These are phyloP conservation scores for Austroboletus novae-zelandiae DNA, from an alignment of 1,284 basidiomycete species.

Conservation along the genomic window DNA sequence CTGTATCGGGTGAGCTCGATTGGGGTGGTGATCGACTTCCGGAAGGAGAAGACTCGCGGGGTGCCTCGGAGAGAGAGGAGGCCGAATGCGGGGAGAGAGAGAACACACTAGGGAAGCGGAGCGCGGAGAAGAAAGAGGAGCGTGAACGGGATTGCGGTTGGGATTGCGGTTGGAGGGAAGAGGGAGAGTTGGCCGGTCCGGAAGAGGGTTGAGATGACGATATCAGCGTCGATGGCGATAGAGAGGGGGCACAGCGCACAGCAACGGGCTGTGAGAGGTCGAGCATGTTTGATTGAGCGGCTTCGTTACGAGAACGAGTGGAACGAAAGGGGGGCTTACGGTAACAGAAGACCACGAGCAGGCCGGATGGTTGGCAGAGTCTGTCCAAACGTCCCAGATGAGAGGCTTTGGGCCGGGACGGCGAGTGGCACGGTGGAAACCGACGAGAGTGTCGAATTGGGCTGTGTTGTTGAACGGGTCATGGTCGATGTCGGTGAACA, in stretches of 20 bases:
- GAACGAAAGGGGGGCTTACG: slow-evolving; percentile 8
- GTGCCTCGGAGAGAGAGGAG: not conserved
- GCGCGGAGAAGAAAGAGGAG: slow-evolving; percentile 8
- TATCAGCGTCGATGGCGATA: not conserved
- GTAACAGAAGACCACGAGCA: slow-evolving; percentile 14
- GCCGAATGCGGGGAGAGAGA: not conserved
- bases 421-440: slow-evolving; percentile 4
- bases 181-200: not conserved
- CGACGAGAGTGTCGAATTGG: slow-evolving; percentile 2
- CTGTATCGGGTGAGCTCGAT: not conserved
- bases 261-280: slow-evolving; percentile 18
- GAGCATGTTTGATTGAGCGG: not conserved
- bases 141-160: not conserved
- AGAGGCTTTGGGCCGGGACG: slow-evolving; percentile 15
- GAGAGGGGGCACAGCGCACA: slow-evolving; percentile 2
- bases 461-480: not conserved
- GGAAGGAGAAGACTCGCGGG: not conserved
- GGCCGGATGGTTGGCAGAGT: not conserved
- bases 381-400: slow-evolving; percentile 18
- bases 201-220: not conserved
- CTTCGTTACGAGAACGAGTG: not conserved
- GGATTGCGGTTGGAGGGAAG: not conserved
- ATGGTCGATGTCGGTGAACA: slow-evolving; percentile 33
- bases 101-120: slow-evolving; percentile 6
- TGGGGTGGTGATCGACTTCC: not conserved